Evolutionary conservation across 495 filamentous ascomycete genomes (phyloP).

Genomic region (Penicillium waksmanii): DNA sequence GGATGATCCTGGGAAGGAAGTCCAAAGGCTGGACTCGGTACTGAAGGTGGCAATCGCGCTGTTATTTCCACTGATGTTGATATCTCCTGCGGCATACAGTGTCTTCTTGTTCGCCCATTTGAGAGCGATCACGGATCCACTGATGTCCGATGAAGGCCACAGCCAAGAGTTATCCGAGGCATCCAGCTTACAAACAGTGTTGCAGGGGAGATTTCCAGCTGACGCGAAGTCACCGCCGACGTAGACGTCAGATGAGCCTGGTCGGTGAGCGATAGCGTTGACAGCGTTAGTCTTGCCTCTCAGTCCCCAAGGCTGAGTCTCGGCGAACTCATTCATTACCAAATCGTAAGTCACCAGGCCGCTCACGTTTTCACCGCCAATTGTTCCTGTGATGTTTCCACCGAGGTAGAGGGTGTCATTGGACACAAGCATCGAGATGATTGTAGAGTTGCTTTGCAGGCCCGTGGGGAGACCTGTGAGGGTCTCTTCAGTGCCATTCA

Average conservation of each 20-base stretch:
- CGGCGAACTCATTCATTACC: constrained; percentile 55
- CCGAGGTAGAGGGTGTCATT: constrained; percentile 78
- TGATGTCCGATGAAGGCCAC: constrained; percentile 68
- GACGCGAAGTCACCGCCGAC: constrained; percentile 80
- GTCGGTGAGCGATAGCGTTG: constrained; percentile 70
- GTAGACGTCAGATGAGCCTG: constrained; percentile 73
- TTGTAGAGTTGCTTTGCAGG: constrained; percentile 70
- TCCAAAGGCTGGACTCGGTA: constrained; percentile 63
- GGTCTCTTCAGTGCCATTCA: constrained; percentile 64
- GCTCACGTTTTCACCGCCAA: constrained; percentile 62
- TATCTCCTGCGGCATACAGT: constrained; percentile 75
- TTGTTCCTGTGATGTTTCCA: constrained; percentile 72
- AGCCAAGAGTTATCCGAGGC: constrained; percentile 72
- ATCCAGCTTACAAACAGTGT: constrained; percentile 78
- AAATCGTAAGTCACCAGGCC: constrained; percentile 86
- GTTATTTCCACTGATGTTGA: constrained; percentile 65
- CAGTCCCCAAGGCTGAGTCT: constrained; percentile 71
- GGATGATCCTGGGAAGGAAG: constrained; percentile 63
- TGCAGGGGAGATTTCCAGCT: constrained; percentile 83
- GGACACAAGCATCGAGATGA: constrained; percentile 70
- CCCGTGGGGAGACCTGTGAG: constrained; percentile 72
- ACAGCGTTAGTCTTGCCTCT: constrained; percentile 69
- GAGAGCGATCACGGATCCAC: constrained; percentile 70
- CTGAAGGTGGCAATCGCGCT: constrained; percentile 79
- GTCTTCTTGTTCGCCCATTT: constrained; percentile 71